A percentile compares a stretch with the other conserved stretches of the same genome.
Conservation (phyloP, 2,329 filamentous ascomycete species). For the Blastomyces percursus region DNA sequence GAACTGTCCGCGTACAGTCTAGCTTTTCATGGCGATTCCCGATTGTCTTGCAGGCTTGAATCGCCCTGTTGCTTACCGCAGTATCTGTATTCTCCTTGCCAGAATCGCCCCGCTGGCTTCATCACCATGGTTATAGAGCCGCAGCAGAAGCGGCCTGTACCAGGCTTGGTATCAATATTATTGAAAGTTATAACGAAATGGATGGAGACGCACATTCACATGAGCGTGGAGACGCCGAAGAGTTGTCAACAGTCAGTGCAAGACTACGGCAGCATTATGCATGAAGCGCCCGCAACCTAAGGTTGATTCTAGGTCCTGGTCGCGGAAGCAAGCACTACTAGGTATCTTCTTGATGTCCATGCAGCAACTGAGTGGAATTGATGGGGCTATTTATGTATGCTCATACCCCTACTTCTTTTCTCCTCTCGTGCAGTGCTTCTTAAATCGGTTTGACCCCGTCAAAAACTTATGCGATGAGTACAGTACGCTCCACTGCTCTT, state of each 20-base stretch:
- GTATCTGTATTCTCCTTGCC: constrained; percentile 36
- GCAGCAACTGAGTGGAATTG: constrained; percentile 52
- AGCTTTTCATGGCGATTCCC: constrained; percentile 48
- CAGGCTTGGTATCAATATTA: constrained; percentile 34
- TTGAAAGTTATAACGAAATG: constrained; percentile 35
- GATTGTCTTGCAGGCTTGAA: constrained; percentile 34
- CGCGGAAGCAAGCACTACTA: constrained; percentile 40
- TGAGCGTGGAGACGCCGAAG: background rate
- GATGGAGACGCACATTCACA: constrained; percentile 13
- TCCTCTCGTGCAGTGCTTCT: too few species aligned
- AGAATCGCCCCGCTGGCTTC: constrained; percentile 49
- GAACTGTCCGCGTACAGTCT: constrained; percentile 37
- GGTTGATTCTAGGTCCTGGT: constrained; percentile 20
- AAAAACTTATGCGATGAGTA: background rate
- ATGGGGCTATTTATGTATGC: constrained; percentile 49
- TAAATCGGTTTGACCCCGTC: too few species aligned
- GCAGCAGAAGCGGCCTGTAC: constrained; percentile 38
- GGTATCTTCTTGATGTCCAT: constrained; percentile 49
- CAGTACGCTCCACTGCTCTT: constrained; percentile 53
- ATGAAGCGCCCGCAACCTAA: background rate
- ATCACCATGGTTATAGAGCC: constrained; percentile 35
- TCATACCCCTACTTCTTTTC: background rate
- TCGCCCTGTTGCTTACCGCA: constrained; percentile 21
- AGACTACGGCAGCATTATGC: background rate
- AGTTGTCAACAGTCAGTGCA: background rate